A percentile compares a stretch with the other conserved stretches of the same genome.
Evolutionary conservation across 1,139 yeast genomes (phyloP).

Genomic region (Hanseniaspora sp.): DNA sequence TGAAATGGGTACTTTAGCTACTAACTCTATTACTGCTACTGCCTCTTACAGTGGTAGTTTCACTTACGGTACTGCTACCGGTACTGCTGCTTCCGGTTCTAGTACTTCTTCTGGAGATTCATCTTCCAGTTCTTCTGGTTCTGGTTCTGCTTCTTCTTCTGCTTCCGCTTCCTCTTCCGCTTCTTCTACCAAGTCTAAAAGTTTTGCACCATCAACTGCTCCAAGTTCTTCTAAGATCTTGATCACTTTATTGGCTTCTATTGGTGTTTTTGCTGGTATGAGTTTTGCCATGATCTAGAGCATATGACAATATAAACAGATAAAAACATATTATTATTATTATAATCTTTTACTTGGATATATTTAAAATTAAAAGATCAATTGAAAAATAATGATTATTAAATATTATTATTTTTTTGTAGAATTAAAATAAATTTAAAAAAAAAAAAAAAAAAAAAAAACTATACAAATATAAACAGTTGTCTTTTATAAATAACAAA

Average conservation of each 20-base stretch:
- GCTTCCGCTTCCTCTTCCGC: conserved; percentile 23
- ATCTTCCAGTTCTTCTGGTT: conserved; percentile 20
- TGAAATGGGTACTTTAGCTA: conserved; percentile 31
- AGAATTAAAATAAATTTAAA: no score
- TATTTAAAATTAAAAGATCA: no score
- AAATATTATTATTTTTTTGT: no score
- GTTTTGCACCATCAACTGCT: conserved; percentile 25
- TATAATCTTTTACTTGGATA: no score
- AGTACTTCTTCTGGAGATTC: conserved; percentile 22
- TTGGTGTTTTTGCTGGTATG: conserved; percentile 53
- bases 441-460: no score
- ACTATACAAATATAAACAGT: no score
- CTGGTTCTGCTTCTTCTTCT: conserved; percentile 22
- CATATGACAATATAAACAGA: no score
- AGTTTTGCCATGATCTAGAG: conserved; percentile 44
- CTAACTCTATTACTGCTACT: conserved; percentile 35
- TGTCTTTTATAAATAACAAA: no score
- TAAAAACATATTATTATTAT: no score
- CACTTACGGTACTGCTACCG: conserved; percentile 28
- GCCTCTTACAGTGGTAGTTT: conserved; percentile 28
- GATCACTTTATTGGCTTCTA: conserved; percentile 53
- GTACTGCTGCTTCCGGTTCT: conserved; percentile 25
- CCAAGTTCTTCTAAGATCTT: conserved; percentile 55
- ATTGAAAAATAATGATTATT: no score
- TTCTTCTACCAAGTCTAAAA: conserved; percentile 25